These are phyloP conservation scores for Circinella umbellata DNA, from an alignment of 371 early-diverging fungal genomes.

Conservation along the genomic window DNA sequence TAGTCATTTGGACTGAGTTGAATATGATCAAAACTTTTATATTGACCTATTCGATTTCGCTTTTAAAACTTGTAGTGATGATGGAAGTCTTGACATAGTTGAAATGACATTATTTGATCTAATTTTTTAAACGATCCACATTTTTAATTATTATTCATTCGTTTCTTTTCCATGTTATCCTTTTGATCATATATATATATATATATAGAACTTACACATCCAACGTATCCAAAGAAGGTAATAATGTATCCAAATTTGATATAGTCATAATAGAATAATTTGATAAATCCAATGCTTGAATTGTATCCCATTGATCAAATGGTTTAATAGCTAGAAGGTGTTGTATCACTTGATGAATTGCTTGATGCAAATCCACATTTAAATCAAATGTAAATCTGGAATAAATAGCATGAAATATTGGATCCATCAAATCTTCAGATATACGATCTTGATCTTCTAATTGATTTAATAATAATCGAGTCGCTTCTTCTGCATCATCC, in stretches of 20 bases:
- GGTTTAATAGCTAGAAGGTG: slow-evolving; percentile 22
- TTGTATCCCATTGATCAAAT: slow-evolving; percentile 31
- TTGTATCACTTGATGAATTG: slow-evolving; percentile 11
- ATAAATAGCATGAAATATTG: background rate
- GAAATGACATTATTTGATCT: slow-evolving; percentile 48
- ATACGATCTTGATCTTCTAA: background rate
- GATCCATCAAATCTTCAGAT: background rate
- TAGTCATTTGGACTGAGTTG: no score
- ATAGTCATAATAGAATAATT: slow-evolving; percentile 28
- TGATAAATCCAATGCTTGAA: slow-evolving; percentile 37
- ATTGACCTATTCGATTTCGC: slow-evolving; percentile 38
- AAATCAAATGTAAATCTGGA: slow-evolving; percentile 14
- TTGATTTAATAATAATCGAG: background rate
- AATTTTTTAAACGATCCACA: background rate
- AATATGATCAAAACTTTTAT: background rate
- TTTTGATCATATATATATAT: background rate
- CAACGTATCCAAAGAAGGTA: slow-evolving; percentile 40
- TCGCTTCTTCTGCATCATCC: slow-evolving; percentile 1
- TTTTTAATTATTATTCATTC: background rate
- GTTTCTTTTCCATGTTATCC: background rate
- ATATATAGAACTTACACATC: slow-evolving; percentile 31
- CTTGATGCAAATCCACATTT: slow-evolving; percentile 15
- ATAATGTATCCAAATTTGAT: slow-evolving; percentile 18
- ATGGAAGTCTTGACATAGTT: slow-evolving; percentile 32
- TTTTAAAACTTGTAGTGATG: slow-evolving; percentile 30